Base-by-base conservation (phyloP, 805 yeast genomes). In the Myxozyma mucilagina region DNA sequence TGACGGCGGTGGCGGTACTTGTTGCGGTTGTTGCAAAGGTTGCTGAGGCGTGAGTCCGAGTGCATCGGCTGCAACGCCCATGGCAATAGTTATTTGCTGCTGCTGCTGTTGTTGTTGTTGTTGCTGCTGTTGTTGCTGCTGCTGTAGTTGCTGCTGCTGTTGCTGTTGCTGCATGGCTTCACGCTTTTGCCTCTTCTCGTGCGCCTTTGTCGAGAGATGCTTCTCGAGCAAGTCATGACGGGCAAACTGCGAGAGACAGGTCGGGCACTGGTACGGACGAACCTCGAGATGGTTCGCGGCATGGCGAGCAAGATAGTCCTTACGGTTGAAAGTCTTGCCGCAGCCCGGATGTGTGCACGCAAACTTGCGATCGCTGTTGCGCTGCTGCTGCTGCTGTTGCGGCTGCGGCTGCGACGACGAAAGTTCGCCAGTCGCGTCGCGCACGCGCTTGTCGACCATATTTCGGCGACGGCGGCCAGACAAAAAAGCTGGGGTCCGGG, bases 211-310 rank as follows among this genome's bases (percentile, higher is more conserved):
- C 1, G 56, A 52, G 48, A 61, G 53, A 24, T 68, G 69, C 68
- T 72, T 72, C 42, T 68, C 70, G 24, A 72, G 66, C 47, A 72
- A 57, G 56, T 72, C 75, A 36, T 64, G 69, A 31, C 75, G 61
- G 1, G 75, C 72, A 56, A 72, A 72, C 35, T 64, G 50, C 13
- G 66, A 57, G 6, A 68, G 61, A 53, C 75, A 72, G 20, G 57
- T 54, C 11, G 65, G 59, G 54, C 75, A 72, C 41, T 65, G 64
- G 51, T 59, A 71, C n/a, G 75, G 74, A 29, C 66, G 58, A 35
- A 69, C 71, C 0, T 61, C 63, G 44, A 66, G 67, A 47, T 69
- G 73, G 54, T 70, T 70, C 10, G 60, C 68, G 24, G 70, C 66
- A 54, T 70, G 73, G 11, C 73, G 61, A 10, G 60, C 62, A 8